Evolutionary conservation across 2,329 filamentous ascomycete genomes (phyloP), one percentile per base, ranked within the genome.

Genomic region (Teratosphaeriaceae sp.): DNA sequence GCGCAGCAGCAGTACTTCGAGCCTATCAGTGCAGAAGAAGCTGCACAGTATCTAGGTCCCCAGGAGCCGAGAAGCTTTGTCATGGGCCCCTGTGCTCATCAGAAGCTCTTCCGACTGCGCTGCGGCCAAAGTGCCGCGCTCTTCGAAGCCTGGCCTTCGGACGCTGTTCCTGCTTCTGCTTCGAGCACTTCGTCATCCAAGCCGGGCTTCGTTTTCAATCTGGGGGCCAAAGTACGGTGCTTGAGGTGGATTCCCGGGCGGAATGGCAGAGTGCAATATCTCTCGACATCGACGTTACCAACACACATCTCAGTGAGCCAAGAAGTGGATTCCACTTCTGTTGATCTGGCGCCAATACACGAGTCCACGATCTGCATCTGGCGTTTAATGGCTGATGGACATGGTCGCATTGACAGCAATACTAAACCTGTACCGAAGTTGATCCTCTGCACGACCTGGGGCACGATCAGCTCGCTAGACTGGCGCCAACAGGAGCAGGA

Each of bases 351-450:
- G 3, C 57, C 64, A 6, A 62, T 68, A 13, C 72, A 69, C 47
- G 67, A 71, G 13, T 68, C 70, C 12, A 70, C 69, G 2, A 67
- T 82, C 23, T 77, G 81, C 48, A 71, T 82, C 5, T 82, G 78
- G 78, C 64, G 70, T 5, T 76, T 82, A 50, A 61, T 65, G 27
- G 65, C 68, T 3, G 60, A 38, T 8, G 43, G 50, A 13, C 46
- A 64, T 1, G 63, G 65, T 12, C 62, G 58, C 2, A 58, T 78
- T 5, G 68, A 77, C 52, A 65, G 65, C 49, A 55, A 52, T 1
- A 52, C 46, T 7, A 52, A 64, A 13, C 77, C 78, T 3, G 55
- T 58, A 34, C 63, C 80, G 31, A 63, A 64, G 20, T 51, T 72
- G 26, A 70, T 74, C 3, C 56, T 81, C n/a, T 79, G 75, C 50